Evolutionary conservation across 345 rosid species (phyloP), one percentile per base, ranked within the genome.

Genomic region (Eucalyptus rudis): DNA sequence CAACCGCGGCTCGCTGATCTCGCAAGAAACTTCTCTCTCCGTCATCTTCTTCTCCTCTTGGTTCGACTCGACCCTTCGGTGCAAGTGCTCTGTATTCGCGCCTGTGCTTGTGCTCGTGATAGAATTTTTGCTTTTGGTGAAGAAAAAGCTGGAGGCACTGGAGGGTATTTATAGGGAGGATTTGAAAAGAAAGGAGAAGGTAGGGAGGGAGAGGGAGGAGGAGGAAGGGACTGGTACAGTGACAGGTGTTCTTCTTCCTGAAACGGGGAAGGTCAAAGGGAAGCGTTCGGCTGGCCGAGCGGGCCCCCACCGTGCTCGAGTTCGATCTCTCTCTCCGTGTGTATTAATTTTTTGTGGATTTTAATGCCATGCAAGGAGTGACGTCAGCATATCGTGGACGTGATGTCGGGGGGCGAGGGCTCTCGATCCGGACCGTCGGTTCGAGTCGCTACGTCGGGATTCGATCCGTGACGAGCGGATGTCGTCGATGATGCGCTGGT

Each of bases 241-340:
- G 84, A 76, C 47, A 6, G 84, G 43, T 10, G 16, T 40, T 40
- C 84, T 68, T 59, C 76, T 15, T 76, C 84, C 47, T 36, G 16
- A 22, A 40, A 25, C 47, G 7, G 84, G 29, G 84, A 76, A 91
- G 92, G 95, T 95, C 95, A 94, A 92, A 92, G 87, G 22, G 81
- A 90, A 87, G 68, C 33, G 89, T 91, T 90, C 58, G 94, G 93
- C 90, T 87, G 95, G 95, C 94, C 93, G 88, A 86, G 51, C 80
- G 85, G 88, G 86, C 44, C 91, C 91, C 93, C 93, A 81, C 92
- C 92, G 86, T 6, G 84, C 84, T 11, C 29, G 47, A 6, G 84
- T 36, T 11, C 27, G 15, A 36, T 20, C 84, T 22, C 58, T 52
- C 52, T 50, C 24, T 19, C 25, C 10, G 6, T 6, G 58, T 52